These are phyloP conservation scores for Somion occarium DNA, from an alignment of 1,284 basidiomycete genomes.

Conservation along the genomic window DNA sequence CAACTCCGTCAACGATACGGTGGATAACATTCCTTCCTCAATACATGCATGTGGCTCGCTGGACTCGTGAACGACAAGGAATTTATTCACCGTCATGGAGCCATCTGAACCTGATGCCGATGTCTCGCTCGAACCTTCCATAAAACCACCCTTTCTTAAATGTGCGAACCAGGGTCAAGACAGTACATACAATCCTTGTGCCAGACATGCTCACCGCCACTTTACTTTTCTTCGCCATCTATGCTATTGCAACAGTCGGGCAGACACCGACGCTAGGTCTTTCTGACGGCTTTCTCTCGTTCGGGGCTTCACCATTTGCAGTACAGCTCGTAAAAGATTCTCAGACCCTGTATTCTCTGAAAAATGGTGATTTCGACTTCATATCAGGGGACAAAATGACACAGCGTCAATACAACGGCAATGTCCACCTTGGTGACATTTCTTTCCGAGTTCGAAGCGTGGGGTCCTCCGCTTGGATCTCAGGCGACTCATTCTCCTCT, in stretches of 20 bases:
- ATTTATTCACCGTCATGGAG: not conserved
- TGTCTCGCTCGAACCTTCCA: not conserved
- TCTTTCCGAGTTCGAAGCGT: constrained; percentile 47
- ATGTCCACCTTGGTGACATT: constrained; percentile 55
- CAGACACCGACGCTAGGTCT: constrained; percentile 34
- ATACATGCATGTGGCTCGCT: not conserved
- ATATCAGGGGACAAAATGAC: constrained; percentile 51
- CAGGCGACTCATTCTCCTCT: constrained; percentile 42
- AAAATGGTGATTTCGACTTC: constrained; percentile 44
- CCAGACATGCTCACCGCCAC: not conserved
- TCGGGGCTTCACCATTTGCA: constrained; percentile 40
- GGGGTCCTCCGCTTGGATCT: constrained; percentile 42
- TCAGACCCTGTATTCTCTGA: constrained; percentile 51
- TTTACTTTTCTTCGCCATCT: not conserved
- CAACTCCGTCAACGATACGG: too few relatives aligned
- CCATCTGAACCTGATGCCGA: not conserved
- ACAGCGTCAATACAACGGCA: constrained; percentile 41
- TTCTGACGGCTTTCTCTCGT: constrained; percentile 41
- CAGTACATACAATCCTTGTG: not conserved
- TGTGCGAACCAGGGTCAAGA: not conserved
- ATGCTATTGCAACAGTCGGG: not conserved
- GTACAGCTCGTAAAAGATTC: constrained; percentile 52
- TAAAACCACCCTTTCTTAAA: not conserved
- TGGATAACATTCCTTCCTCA: not conserved
- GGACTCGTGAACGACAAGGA: not conserved